phyloP scores from a whole-genome alignment of 345 rosid species.

The Anastatica hierochuntica region DNA sequence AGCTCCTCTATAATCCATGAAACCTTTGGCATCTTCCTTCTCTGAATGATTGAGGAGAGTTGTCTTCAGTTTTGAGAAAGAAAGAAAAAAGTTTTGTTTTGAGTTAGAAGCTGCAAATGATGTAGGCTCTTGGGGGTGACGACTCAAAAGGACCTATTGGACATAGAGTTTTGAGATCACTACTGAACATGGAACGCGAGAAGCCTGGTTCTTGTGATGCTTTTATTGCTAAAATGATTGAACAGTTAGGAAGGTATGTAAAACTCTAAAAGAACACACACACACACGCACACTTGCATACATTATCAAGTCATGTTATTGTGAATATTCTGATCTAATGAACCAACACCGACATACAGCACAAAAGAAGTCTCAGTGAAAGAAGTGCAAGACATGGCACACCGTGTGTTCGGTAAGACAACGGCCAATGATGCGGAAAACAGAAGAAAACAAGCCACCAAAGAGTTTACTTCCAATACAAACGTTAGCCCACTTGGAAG shows the following conservation, averaged over 20 bases:
- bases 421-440: slow-evolving; percentile 38
- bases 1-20: neutral
- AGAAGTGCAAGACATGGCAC: slow-evolving; percentile 64
- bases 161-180: slow-evolving; percentile 50
- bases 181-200: slow-evolving; percentile 60
- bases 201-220: slow-evolving; percentile 85
- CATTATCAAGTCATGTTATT: too few species aligned
- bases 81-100: neutral
- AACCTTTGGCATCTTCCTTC: neutral
- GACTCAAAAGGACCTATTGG: slow-evolving; percentile 56
- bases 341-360: slow-evolving; percentile 30
- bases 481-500: slow-evolving; percentile 85
- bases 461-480: slow-evolving; percentile 51
- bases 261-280: neutral
- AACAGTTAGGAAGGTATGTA: slow-evolving; percentile 55
- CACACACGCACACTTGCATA: too few species aligned
- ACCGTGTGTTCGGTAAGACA: slow-evolving; percentile 38
- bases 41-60: too few species aligned
- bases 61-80: neutral
- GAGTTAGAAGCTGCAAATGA: slow-evolving; percentile 10
- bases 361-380: slow-evolving; percentile 62
- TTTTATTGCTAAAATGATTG: slow-evolving; percentile 56
- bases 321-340: neutral
- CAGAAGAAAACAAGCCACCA: slow-evolving; percentile 60
- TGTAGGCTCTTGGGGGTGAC: slow-evolving; percentile 52